Evolutionary conservation across 257 asterid species (phyloP), one percentile per base, ranked within the genome.

Genomic region (Coffea eugenioides): DNA sequence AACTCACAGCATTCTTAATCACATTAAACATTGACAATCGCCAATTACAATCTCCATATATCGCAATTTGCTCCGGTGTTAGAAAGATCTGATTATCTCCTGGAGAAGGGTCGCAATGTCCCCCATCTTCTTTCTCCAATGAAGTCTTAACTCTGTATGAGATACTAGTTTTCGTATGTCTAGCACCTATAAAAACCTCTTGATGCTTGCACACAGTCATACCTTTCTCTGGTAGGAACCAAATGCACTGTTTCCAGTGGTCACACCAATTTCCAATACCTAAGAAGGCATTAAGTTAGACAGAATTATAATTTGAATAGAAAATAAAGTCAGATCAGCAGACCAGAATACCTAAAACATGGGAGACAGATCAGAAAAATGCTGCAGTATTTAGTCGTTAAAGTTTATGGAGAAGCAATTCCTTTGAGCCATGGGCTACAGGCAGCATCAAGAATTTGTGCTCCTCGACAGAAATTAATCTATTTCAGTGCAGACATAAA

Each of bases 181-280:
- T 61, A 74, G 98, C 97, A 59, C 81, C 83, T 72, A 95, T 72
- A 78, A 52, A 82, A 86, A 95, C 89, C 57, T 86, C 86, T 79
- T 91, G 88, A 79, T 89, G 92, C 89, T 83, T 92, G 73, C 52
- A 68, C 67, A 95, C 92, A 7, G 88, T 75, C 72, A 90, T 81
- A 71, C 94, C 96, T 69, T 87, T 77, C 52, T 80, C 84, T 36
- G 94, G 94, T 80, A 90, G 83, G 76, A 92, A 86, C 99, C 97
- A 95, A 80, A 93, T 92, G 84, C 92, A 88, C 79, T 95, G 99
- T 81, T 93, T 95, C 99, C 99, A 95, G 69, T 95, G 99, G 90
- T 95, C 97, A 84, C 99, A 90, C 99, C 99, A 93, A 72, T 83
- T 82, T 48, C 84, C 80, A 71, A 87, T 70, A 79, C 91, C 99